phyloP scores from a whole-genome alignment of 2,329 filamentous ascomycete genomes.

The Daldinia sp. region DNA sequence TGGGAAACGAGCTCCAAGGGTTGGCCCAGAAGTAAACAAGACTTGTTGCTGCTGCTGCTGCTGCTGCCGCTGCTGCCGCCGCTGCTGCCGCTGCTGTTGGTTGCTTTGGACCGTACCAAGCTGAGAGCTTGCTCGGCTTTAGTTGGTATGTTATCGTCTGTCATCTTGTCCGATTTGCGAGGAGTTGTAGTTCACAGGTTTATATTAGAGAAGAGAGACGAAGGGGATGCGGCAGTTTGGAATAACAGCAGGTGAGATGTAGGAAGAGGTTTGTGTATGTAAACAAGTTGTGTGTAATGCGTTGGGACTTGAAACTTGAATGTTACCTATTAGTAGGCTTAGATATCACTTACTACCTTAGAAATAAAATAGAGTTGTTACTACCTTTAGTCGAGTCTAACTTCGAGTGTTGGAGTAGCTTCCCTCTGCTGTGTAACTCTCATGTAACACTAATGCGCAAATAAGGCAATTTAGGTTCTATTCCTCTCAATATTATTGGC shows the following conservation, averaged over 20 bases:
- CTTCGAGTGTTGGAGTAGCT: not conserved
- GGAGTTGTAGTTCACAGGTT: not conserved
- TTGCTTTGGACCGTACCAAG: not conserved
- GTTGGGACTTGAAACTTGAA: too few species aligned
- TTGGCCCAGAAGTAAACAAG: conserved; percentile 17
- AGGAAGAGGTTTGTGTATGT: too few species aligned
- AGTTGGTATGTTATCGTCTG: not conserved
- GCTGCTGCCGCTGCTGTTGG: too few species aligned
- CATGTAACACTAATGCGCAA: not conserved
- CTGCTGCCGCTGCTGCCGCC: too few species aligned
- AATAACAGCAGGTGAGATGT: too few species aligned
- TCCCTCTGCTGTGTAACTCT: not conserved
- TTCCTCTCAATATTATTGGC: not conserved
- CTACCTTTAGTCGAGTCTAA: not conserved
- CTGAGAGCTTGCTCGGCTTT: not conserved
- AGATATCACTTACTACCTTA: not conserved
- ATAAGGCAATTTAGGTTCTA: not conserved
- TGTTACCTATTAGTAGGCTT: too few species aligned
- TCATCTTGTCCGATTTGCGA: not conserved
- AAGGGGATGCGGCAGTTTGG: not conserved
- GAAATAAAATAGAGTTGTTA: not conserved
- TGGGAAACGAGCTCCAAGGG: conserved; percentile 20
- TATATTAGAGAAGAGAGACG: not conserved
- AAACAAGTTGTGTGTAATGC: too few species aligned
- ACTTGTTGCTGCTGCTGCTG: too few species aligned